Percentiles rank a stretch among this genome's conserved stretches.
Conservation (phyloP, 805 yeast genomes). For the Yarrowia sp. region DNA sequence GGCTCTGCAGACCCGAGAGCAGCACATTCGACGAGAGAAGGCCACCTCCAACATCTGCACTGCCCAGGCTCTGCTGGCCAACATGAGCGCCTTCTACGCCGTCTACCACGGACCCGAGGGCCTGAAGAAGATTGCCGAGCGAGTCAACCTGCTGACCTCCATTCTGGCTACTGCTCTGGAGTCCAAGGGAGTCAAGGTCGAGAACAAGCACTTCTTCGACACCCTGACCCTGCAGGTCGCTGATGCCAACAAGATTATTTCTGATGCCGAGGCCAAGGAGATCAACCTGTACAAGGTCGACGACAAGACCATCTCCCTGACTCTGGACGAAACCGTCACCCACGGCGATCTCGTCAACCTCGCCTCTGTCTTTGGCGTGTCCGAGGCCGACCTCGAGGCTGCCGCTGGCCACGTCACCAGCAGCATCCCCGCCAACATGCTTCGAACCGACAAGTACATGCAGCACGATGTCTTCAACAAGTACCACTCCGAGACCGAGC, state of each 20-base stretch:
- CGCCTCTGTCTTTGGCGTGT: constrained; percentile 63
- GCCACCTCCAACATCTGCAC: constrained; percentile 98
- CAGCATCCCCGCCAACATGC: constrained; percentile 52
- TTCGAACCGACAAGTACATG: constrained; percentile 53
- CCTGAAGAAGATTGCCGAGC: constrained; percentile 73
- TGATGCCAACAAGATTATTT: constrained; percentile 43
- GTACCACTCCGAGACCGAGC: constrained; percentile 93
- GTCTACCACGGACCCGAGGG: constrained; percentile 96
- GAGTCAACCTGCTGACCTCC: constrained; percentile 77
- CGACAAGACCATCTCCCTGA: constrained; percentile 68
- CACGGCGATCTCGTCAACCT: constrained; percentile 65
- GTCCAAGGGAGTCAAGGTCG: constrained; percentile 56
- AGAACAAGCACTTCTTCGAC: constrained; percentile 79
- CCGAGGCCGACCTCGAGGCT: constrained; percentile 22
- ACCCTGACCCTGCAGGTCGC: constrained; percentile 70
- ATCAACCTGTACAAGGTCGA: constrained; percentile 79
- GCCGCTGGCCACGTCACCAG: constrained; percentile 50
- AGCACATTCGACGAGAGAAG: constrained; percentile 95
- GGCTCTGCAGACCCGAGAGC: constrained; percentile 97
- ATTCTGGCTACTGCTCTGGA: constrained; percentile 68
- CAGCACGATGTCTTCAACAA: constrained; percentile 80
- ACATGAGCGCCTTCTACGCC: constrained; percentile 93
- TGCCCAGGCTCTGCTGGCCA: constrained; percentile 95
- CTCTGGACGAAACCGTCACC: constrained; percentile 89
- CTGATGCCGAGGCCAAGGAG: constrained; percentile 60